Percentiles rank a stretch among this genome's conserved stretches.
Conservation (phyloP, 352 stramenopile species). For the Pelagophyceae sp. region DNA sequence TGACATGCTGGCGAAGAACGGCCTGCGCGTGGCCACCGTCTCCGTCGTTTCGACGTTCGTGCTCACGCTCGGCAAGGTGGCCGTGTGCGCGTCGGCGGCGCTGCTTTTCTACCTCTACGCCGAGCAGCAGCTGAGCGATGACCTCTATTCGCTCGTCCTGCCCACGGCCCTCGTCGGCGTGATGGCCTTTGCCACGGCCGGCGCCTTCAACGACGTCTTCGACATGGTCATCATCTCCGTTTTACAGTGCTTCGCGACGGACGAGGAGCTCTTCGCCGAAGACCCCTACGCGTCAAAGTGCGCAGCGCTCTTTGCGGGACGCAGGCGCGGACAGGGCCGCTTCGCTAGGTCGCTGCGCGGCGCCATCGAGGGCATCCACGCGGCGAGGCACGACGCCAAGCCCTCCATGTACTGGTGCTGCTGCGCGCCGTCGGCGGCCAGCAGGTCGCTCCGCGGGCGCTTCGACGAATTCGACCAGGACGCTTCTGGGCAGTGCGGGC, state of each 20-base stretch:
- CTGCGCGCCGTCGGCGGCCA: not conserved
- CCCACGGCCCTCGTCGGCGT: conserved; percentile 26
- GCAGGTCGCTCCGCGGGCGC: not conserved
- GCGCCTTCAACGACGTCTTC: conserved; percentile 33
- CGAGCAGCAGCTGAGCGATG: conserved; percentile 13
- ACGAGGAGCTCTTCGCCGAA: conserved; percentile 13
- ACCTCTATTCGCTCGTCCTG: conserved; percentile 25
- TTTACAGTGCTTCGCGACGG: conserved; percentile 28
- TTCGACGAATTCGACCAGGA: conserved; percentile 13
- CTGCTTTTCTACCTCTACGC: conserved; percentile 19
- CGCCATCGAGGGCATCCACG: not conserved
- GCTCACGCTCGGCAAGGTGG: conserved; percentile 70
- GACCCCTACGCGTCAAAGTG: conserved; percentile 10
- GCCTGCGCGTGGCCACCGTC: conserved; percentile 62
- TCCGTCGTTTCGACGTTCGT: conserved; percentile 68
- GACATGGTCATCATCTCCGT: conserved; percentile 26
- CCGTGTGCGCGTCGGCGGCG: conserved; percentile 56
- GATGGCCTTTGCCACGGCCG: conserved; percentile 19
- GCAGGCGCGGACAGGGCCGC: too few species aligned
- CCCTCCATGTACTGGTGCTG: not conserved
- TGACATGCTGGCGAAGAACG: conserved; percentile 60
- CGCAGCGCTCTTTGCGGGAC: too few species aligned
- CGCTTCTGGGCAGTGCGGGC: not conserved
- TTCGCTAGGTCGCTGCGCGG: not conserved
- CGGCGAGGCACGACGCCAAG: not conserved